These are phyloP conservation scores for Colletotrichum siamense DNA, from an alignment of 2,329 filamentous ascomycete species.

Conservation along the genomic window DNA sequence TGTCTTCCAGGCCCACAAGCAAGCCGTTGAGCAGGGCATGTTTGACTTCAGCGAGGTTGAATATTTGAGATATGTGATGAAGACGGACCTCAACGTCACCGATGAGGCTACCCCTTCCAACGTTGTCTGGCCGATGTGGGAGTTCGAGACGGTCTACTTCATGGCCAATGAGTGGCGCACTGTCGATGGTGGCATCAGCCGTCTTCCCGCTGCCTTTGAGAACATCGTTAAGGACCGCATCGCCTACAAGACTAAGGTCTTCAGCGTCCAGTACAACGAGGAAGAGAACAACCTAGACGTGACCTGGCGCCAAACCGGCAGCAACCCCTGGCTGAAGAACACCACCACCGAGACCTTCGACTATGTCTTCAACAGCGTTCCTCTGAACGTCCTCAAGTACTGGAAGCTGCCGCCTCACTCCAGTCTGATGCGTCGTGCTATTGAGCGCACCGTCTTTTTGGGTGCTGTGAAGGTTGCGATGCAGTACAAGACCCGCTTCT, in stretches of 20 bases:
- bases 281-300: conserved; percentile 25
- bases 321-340: conserved; percentile 26
- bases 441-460: conserved; percentile 28
- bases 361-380: conserved; percentile 41
- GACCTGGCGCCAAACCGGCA: conserved; percentile 23
- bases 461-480: conserved; percentile 50
- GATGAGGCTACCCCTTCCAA: conserved; percentile 35
- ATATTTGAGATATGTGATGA: conserved; percentile 37
- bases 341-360: conserved; percentile 37
- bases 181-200: conserved; percentile 38
- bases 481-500: conserved; percentile 58
- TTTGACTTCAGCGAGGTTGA: conserved; percentile 35
- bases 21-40: conserved; percentile 30
- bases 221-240: conserved; percentile 33
- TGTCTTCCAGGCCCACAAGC: conserved; percentile 34
- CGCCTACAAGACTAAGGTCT: conserved; percentile 26
- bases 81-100: conserved; percentile 39
- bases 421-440: conserved; percentile 29
- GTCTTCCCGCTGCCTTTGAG: conserved; percentile 38
- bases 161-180: conserved; percentile 29
- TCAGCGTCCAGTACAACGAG: conserved; percentile 27
- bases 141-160: conserved; percentile 32
- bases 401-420: conserved; percentile 42
- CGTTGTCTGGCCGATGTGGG: conserved; percentile 33
- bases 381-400: conserved; percentile 40